Percentiles rank a stretch among this genome's conserved stretches.
Evolutionary conservation across 495 filamentous ascomycete species (phyloP).

Genomic region (Podospora australis): DNA sequence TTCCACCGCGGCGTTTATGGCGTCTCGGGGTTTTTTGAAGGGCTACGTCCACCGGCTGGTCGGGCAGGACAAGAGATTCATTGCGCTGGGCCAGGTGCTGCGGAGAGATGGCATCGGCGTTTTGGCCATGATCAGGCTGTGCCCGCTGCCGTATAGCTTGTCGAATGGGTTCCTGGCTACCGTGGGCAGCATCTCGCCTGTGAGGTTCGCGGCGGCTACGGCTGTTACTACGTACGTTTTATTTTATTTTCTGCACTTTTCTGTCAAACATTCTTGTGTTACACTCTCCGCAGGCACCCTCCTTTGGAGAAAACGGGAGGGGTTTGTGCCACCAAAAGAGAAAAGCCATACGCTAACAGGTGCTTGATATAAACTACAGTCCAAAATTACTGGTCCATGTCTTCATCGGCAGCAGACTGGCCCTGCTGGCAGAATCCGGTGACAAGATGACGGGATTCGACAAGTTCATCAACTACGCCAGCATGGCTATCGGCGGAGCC

Average conservation of each 20-base stretch:
- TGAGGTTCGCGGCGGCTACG: constrained; percentile 74
- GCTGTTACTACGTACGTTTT: constrained; percentile 45
- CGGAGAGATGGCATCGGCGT: constrained; percentile 83
- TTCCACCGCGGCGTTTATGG: constrained; percentile 68
- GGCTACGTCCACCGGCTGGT: constrained; percentile 73
- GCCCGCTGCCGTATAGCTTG: constrained; percentile 88
- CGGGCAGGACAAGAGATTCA: constrained; percentile 68
- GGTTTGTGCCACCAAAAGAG: too few relatives aligned
- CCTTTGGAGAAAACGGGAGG: too few relatives aligned
- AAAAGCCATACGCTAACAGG: too few relatives aligned
- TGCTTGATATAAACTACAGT: constrained; percentile 18
- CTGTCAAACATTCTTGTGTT: neutral
- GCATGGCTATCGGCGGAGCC: constrained; percentile 61
- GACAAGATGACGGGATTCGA: constrained; percentile 59
- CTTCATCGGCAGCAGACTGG: constrained; percentile 76
- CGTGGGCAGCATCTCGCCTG: constrained; percentile 75
- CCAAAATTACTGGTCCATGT: constrained; percentile 90
- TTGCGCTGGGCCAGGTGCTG: constrained; percentile 54
- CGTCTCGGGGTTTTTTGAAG: constrained; percentile 69
- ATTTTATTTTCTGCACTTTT: neutral
- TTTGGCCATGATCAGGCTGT: constrained; percentile 86
- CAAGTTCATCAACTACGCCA: constrained; percentile 70
- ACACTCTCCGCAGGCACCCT: too few relatives aligned
- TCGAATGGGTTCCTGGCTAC: constrained; percentile 93
- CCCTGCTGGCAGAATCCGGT: constrained; percentile 58